Evolutionary conservation across 2,329 filamentous ascomycete species (phyloP).

Genomic region (Aspergillus spinulosporus): DNA sequence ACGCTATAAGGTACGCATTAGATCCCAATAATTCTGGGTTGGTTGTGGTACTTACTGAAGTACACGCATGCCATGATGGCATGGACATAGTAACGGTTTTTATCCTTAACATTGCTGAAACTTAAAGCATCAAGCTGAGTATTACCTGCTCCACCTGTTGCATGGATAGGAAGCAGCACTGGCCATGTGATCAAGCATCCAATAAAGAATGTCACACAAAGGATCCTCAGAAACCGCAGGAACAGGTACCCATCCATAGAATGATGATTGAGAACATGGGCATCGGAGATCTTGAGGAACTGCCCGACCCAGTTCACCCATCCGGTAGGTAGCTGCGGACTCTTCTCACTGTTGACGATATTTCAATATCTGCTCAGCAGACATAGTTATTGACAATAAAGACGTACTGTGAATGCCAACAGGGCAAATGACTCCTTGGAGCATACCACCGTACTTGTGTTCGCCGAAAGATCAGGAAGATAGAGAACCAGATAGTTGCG

Average conservation of each 20-base stretch:
- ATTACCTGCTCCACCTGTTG: slow-evolving; percentile 70
- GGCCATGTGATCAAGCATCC: slow-evolving; percentile 86
- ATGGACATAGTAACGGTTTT: slow-evolving; percentile 75
- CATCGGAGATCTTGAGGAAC: slow-evolving; percentile 63
- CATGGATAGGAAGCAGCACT: slow-evolving; percentile 81
- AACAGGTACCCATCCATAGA: slow-evolving; percentile 92
- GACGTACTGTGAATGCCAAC: slow-evolving; percentile 43
- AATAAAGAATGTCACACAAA: slow-evolving; percentile 74
- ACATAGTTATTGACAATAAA: not conserved
- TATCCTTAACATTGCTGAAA: slow-evolving; percentile 70
- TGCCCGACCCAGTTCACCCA: slow-evolving; percentile 57
- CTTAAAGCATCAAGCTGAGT: slow-evolving; percentile 73
- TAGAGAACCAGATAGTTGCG: slow-evolving; percentile 44
- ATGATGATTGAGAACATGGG: slow-evolving; percentile 82
- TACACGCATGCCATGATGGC: slow-evolving; percentile 74
- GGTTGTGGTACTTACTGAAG: not conserved
- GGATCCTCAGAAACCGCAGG: slow-evolving; percentile 79
- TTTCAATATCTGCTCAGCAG: not conserved
- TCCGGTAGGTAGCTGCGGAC: slow-evolving; percentile 48
- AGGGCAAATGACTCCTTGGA: slow-evolving; percentile 44
- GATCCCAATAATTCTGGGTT: not conserved
- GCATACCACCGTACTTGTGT: slow-evolving; percentile 50
- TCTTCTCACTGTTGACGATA: slow-evolving; percentile 42
- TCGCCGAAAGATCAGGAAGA: slow-evolving; percentile 50
- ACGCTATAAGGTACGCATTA: slow-evolving; percentile 47